Conservation (phyloP, 2,329 filamentous ascomycete species). For the Microsporum canis region DNA sequence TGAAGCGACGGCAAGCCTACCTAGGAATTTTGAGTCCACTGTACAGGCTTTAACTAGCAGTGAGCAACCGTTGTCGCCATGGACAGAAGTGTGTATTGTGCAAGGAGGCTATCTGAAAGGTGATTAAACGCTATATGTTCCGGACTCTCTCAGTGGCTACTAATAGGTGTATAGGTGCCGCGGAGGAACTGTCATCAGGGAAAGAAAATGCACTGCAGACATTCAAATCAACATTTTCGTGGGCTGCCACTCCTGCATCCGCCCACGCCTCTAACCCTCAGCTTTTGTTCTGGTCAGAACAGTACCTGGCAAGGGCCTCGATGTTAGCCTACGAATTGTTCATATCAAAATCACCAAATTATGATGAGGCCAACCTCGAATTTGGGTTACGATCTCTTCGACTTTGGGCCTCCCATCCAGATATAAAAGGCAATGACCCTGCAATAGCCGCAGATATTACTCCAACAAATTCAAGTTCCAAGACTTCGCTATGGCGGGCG, state of each 20-base stretch:
- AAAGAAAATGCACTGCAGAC: conserved; percentile 51
- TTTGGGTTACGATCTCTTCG: conserved; percentile 41
- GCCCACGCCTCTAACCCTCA: conserved; percentile 46
- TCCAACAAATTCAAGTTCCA: conserved; percentile 18
- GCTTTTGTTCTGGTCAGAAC: conserved; percentile 66
- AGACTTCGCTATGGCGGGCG: conserved; percentile 60
- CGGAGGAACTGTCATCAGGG: conserved; percentile 34
- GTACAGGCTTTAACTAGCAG: conserved; percentile 43
- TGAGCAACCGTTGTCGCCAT: conserved; percentile 49
- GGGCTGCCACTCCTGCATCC: conserved; percentile 37
- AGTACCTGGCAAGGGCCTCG: conserved; percentile 63
- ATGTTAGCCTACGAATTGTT: conserved; percentile 52
- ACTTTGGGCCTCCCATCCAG: conserved; percentile 31
- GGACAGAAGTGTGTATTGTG: conserved; percentile 71
- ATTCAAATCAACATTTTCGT: conserved; percentile 55
- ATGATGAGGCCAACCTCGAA: conserved; percentile 21
- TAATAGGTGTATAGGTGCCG: conserved; percentile 29
- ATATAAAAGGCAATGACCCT: conserved; percentile 24
- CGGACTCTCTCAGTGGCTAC: neutral
- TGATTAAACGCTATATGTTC: conserved; percentile 29
- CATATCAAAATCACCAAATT: conserved; percentile 14
- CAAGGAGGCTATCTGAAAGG: conserved; percentile 71
- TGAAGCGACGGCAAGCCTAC: conserved; percentile 50
- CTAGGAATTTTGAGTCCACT: conserved; percentile 49
- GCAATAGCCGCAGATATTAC: conserved; percentile 14